Percentiles rank a stretch among this genome's conserved stretches.
These are phyloP conservation scores for Botryotinia calthae DNA, from an alignment of 2,329 filamentous ascomycete genomes.

Conservation along the genomic window DNA sequence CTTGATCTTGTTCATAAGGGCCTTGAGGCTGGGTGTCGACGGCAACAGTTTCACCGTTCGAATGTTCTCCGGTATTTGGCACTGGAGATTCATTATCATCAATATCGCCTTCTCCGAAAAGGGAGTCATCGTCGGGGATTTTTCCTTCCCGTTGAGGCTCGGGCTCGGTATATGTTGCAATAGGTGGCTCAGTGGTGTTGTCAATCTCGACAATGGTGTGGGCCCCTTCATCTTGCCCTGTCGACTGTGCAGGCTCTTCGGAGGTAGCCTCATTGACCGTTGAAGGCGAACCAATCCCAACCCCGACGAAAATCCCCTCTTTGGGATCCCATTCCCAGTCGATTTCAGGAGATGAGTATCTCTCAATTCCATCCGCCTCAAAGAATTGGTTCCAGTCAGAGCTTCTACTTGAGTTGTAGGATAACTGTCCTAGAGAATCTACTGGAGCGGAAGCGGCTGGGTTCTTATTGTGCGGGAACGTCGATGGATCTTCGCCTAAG, in stretches of 20 bases:
- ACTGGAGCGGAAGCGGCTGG: no score
- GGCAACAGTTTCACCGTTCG: background rate
- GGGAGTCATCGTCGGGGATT: no score
- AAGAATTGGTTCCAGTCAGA: background rate
- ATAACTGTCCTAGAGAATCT: background rate
- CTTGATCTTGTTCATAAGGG: background rate
- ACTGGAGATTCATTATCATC: background rate
- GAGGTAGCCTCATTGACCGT: background rate
- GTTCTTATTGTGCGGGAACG: background rate
- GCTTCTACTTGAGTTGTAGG: fast-evolving
- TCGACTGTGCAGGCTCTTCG: background rate
- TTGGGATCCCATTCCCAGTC: background rate
- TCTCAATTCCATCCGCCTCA: background rate
- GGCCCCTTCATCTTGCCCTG: background rate
- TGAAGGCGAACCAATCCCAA: background rate
- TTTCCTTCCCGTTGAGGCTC: background rate
- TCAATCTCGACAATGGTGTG: fast-evolving
- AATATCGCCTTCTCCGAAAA: background rate
- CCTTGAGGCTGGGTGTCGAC: no score
- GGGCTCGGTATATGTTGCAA: background rate
- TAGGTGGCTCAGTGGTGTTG: fast-evolving
- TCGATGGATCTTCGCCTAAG: background rate
- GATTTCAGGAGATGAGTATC: background rate
- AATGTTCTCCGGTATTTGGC: background rate
- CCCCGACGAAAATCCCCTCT: background rate